Conservation (phyloP, 257 asterid genomes). For the Plantago major region DNA sequence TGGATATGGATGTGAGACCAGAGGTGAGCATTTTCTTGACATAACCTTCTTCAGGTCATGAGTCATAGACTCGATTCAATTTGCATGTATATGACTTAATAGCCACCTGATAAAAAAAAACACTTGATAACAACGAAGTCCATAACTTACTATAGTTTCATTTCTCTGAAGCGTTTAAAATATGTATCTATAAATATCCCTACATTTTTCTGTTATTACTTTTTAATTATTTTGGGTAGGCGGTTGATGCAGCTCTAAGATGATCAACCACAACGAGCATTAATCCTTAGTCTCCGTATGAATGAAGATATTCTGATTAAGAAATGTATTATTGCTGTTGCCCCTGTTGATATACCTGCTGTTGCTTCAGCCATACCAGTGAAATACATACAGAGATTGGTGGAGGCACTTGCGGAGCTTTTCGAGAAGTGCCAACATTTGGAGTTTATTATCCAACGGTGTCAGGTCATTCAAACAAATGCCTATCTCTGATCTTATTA, state of each 20-base stretch:
- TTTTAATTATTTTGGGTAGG: constrained; percentile 60
- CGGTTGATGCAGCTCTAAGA: constrained; percentile 80
- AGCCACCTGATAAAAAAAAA: no score
- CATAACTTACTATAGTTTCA: neutral
- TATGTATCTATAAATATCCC: no score
- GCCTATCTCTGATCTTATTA: neutral
- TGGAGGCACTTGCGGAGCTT: constrained; percentile 83
- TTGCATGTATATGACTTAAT: no score
- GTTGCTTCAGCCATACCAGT: constrained; percentile 76
- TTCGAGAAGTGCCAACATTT: constrained; percentile 78
- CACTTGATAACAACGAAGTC: neutral
- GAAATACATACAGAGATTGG: constrained; percentile 76
- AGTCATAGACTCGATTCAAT: no score
- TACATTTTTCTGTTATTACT: no score
- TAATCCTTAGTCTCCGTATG: constrained; percentile 85
- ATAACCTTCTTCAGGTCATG: neutral
- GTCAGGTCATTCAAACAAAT: constrained; percentile 52
- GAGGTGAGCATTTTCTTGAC: constrained; percentile 48
- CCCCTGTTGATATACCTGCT: constrained; percentile 71
- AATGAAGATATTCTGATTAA: constrained; percentile 80
- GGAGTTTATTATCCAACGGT: constrained; percentile 89
- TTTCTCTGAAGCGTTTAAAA: no score
- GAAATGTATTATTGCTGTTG: constrained; percentile 69
- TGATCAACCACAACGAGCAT: constrained; percentile 61
- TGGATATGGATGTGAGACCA: constrained; percentile 94